Base-by-base conservation (phyloP, 176 grass and related monocot species). In the Coix lacrymajobi region DNA sequence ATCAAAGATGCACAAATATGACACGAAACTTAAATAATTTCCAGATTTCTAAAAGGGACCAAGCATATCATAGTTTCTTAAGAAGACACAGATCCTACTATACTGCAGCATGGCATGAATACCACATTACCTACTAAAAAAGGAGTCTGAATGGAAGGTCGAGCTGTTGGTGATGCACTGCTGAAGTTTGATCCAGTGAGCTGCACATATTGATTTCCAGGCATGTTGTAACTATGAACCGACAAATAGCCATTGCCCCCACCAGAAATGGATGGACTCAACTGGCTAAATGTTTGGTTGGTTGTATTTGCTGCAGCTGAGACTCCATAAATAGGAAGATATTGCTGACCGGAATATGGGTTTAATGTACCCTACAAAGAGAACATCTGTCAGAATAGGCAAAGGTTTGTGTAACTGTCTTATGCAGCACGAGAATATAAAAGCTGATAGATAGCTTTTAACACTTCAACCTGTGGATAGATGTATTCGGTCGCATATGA, bases 401-500 rank as follows among this genome's bases (percentile, higher is more conserved):
- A 25, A 85, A 76, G 43, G 19, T 61, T 71, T 62, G 5, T 65
- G 39, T 7, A 71, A 85, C 26, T 45, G 38, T 58, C 49, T 56
- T 78, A 32, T 73, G 10, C 32, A 69, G 38, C 5, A 69, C n/a
- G 39, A 67, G 34, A 77, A 72, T 19, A 74, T 22, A 48, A 26
- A 81, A 89, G 20, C 7, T 57, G 40, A 78, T 28, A 69, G 40
- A 78, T 28, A 69, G 73, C 44, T 62, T 84, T 82, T 86, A 82
- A 77, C 68, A 84, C 73, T 80, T 71, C 32, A 85, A 98, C 95
- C 95, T 96, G 96, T 87, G 91, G 89, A 82, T 96, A 96, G 79
- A 92, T 83, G 73, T 92, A 99, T 80, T 99, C 96, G 0, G 85
- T 73, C 69, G 93, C 96, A 91, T 93, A 99, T 78, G 87, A 62